A percentile compares a stretch with the other conserved stretches of the same genome.
phyloP scores from a whole-genome alignment of 495 filamentous ascomycete species.

The Podospora bellae-mahoneyi region DNA sequence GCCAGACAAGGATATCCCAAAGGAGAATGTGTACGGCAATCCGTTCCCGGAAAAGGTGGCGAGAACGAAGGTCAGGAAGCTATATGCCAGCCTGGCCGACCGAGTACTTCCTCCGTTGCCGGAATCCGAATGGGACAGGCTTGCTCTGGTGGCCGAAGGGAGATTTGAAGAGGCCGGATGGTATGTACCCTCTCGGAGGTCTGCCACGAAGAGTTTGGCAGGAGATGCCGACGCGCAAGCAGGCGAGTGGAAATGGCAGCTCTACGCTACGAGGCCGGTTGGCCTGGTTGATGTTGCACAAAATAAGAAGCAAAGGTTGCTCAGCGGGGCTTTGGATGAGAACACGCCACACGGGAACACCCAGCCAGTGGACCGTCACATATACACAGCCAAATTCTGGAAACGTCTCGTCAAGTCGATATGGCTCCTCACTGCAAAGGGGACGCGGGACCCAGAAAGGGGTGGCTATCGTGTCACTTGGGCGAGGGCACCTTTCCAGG shows the following conservation, averaged over 20 bases:
- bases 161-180: slow-evolving; percentile 41
- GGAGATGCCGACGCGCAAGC: neutral
- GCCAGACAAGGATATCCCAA: slow-evolving; percentile 52
- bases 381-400: slow-evolving; percentile 24
- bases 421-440: slow-evolving; percentile 34
- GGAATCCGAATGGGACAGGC: slow-evolving; percentile 56
- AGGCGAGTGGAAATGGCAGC: slow-evolving; percentile 27
- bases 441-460: slow-evolving; percentile 27
- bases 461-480: slow-evolving; percentile 8
- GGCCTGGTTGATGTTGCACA: slow-evolving; percentile 18
- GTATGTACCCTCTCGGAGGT: slow-evolving; percentile 29
- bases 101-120: slow-evolving; percentile 72
- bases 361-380: slow-evolving; percentile 29
- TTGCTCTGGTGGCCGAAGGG: slow-evolving; percentile 59
- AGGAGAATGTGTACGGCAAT: slow-evolving; percentile 60
- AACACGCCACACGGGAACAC: slow-evolving; percentile 35
- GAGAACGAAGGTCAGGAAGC: slow-evolving; percentile 56
- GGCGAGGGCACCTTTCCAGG: neutral
- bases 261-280: slow-evolving; percentile 24
- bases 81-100: slow-evolving; percentile 55
- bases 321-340: slow-evolving; percentile 35
- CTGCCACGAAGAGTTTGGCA: slow-evolving; percentile 9
- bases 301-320: slow-evolving; percentile 28
- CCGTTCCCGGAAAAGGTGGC: slow-evolving; percentile 51
- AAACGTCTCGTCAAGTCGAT: slow-evolving; percentile 32